Base-by-base conservation (phyloP, 208 protist genomes). In the Jaenimonas drosophilae region DNA sequence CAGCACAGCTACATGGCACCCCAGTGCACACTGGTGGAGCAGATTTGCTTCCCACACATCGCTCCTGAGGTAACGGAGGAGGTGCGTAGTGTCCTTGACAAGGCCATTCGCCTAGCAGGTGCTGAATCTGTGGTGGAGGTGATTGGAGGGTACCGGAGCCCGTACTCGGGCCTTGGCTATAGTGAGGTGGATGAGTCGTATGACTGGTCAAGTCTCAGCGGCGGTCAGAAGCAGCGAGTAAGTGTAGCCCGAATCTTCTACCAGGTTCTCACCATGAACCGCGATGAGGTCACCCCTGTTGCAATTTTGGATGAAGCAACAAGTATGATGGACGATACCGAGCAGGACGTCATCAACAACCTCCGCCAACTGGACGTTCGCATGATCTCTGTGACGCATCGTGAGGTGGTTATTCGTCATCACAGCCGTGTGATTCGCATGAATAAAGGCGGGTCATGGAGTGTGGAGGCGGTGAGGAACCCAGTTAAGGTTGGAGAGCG, bases 281-380 rank as follows among this genome's bases (percentile, higher is more conserved):
- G 73, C 28, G 66, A 41, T 19, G 59, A 67, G 34, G 44, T 62
- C 28, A 74, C 60, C 14, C 77, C 72, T 0, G 64, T 92, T 0
- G 83, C 70, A 14, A 68, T 94, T 4, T 49, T 91, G 7, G 86
- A 94, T 56, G 86, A 94, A 58, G 69, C 82, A 0, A 91, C 86
- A 3, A 89, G 78, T 6, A 89, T 86, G 79, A 89, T 94, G 79
- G 79, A 89, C 52, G 79, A 89, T 30, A 86, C 76, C 31, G 76
- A 88, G 62, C 67, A 89, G 59, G 72, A 82, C 39, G 77, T 93
- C 12, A 45, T 93, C 32, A 76, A 70, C 53, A 69, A 93, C 38
- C 47, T 93, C 37, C 80, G 77, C n/a, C 63, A 54, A 19, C 46
- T 85, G 21, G 56, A 82, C 29, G 70, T 89, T 28, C 68, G 75